These are phyloP conservation scores for Hysterangium stoloniferum DNA, from an alignment of 768 basidiomycete species.

Conservation along the genomic window DNA sequence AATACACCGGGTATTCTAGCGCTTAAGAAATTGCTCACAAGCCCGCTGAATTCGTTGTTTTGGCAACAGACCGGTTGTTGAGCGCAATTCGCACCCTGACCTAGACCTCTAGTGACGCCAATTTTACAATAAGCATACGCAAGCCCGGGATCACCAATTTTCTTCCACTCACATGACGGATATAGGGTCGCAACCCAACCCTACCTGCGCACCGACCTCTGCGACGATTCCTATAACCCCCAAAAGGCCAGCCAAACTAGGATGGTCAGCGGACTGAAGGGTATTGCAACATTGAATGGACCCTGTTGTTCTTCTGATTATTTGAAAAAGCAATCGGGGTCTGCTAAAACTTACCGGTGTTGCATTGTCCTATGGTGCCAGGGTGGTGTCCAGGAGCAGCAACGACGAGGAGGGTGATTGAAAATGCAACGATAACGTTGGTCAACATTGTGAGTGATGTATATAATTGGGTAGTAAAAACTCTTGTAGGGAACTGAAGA, in stretches of 20 bases:
- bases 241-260: neutral
- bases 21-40: conserved; percentile 18
- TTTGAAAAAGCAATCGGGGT: neutral
- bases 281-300: neutral
- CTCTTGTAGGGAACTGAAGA: no score
- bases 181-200: neutral
- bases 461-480: no score
- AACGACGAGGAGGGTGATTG: neutral
- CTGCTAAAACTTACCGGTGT: neutral
- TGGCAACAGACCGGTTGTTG: conserved; percentile 34
- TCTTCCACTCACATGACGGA: neutral
- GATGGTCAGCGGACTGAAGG: neutral
- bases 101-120: neutral
- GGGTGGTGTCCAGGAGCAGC: neutral
- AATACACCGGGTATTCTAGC: neutral
- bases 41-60: conserved; percentile 25
- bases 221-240: neutral
- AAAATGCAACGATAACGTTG: neutral
- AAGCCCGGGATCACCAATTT: neutral
- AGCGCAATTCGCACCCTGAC: conserved; percentile 13
- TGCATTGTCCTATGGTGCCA: no score
- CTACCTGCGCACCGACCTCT: neutral
- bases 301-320: neutral
- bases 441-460: no score
- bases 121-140: neutral